Base-by-base conservation (phyloP, 2,329 filamentous ascomycete species). In the Aureobasidium mangrovei region DNA sequence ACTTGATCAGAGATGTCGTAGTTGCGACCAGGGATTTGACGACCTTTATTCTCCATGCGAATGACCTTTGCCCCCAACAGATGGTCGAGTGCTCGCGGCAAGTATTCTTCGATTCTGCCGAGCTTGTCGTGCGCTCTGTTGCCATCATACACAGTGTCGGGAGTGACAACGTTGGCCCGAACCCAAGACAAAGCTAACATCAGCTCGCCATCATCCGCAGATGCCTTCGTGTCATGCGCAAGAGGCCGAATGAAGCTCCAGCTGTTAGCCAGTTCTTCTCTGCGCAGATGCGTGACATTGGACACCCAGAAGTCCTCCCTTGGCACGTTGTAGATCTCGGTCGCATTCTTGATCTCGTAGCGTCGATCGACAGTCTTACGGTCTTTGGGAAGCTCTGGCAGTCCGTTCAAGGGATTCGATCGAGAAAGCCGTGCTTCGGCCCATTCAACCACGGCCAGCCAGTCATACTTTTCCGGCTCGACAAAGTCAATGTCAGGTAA, bases 361-460 rank as follows among this genome's bases (percentile, higher is more conserved):
- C 68, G 62, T 10, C 71, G 60, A 2, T 76, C 67, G 2, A 85
- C 65, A n/a, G 66, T 65, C 9, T 67, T 61, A 42, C 74, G 54
- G 9, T 31, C 52, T 5, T 44, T 44, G 5, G 58, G 60, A 12
- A 62, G 46, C 26, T 57, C 42, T 7, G 48, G 44, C 12, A 56
- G 3, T 27, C 53, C 33, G 18, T 54, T 53, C 8, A 45, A 9
- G 61, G 68, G 48, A 29, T 39, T 43, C 27, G 43, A 12, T 9
- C 40, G 43, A 18, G 43, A 29, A 27, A 49, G 52, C 36, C 38
- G 31, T 26, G 75, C 72, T 59, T 81, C 71, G 1, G 83, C 77
- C 87, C 87, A 91, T 35, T 77, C 73, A 44, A 90, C 77, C 4
- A 91, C 67, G 4, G 66, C 68, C 7, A 73, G 69, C 85, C 87